Conservation (phyloP, 352 stramenopile genomes). For the Globisporangium emineosum region DNA sequence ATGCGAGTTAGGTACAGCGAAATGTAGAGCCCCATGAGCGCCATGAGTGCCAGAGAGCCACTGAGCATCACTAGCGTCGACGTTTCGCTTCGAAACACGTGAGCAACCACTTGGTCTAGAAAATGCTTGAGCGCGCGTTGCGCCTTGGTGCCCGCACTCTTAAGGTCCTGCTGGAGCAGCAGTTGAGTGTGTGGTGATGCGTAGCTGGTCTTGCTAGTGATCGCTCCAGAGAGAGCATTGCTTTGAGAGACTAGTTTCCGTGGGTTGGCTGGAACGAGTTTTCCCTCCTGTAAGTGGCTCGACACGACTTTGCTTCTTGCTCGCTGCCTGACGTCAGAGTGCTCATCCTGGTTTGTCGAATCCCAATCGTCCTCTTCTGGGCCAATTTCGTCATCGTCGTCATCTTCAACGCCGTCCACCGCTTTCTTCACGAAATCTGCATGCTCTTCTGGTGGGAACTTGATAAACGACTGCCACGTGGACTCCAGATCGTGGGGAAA, state of each 20-base stretch:
- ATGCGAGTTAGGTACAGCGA: constrained; percentile 2
- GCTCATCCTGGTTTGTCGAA: not conserved
- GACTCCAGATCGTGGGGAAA: not conserved
- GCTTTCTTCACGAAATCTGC: not conserved
- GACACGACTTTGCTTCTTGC: not conserved
- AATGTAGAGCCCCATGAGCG: not conserved
- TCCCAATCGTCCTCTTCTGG: not conserved
- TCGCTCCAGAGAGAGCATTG: not conserved
- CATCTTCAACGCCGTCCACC: not conserved
- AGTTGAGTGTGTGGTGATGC: not conserved
- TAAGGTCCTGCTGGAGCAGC: too few relatives aligned
- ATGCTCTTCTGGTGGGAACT: not conserved
- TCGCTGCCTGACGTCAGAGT: not conserved
- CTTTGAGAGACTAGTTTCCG: not conserved
- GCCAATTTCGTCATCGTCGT: not conserved
- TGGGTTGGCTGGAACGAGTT: not conserved
- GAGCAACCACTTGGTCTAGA: not conserved
- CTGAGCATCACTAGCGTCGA: not conserved
- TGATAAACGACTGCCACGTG: constrained; percentile 1
- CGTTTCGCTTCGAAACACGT: not conserved
- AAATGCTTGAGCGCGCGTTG: not conserved
- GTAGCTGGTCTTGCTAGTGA: not conserved
- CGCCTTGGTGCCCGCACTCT: not conserved
- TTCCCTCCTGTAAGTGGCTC: not conserved
- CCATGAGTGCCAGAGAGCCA: not conserved